Percentiles rank a stretch among this genome's conserved stretches.
Evolutionary conservation across 1,284 basidiomycete genomes (phyloP).

Genomic region (Ceratobasidium sp.): DNA sequence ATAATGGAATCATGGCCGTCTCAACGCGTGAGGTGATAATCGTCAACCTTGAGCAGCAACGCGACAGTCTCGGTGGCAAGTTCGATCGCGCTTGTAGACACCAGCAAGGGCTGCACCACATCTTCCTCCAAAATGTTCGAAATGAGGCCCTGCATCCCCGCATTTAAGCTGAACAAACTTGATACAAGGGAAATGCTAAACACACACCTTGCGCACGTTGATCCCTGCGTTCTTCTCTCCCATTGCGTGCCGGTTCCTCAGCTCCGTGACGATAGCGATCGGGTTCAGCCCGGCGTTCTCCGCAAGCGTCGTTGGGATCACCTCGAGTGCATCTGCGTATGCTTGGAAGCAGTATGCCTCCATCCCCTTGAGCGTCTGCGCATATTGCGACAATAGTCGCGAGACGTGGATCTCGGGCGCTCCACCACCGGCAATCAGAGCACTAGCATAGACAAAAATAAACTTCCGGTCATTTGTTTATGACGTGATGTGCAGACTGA

Average conservation of each 20-base stretch:
- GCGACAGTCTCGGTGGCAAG: slow-evolving; percentile 98
- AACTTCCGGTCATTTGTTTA: no score
- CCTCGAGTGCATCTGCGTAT: slow-evolving; percentile 96
- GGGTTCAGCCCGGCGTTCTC: slow-evolving; percentile 99
- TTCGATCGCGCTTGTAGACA: slow-evolving; percentile 95
- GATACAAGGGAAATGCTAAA: neutral
- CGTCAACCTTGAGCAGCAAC: slow-evolving; percentile 94
- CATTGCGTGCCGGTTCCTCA: slow-evolving; percentile 95
- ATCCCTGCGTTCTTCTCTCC: slow-evolving; percentile 97
- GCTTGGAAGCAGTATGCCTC: slow-evolving; percentile 99
- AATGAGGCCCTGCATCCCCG: slow-evolving; percentile 83
- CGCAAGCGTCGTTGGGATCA: slow-evolving; percentile 97
- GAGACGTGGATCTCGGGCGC: slow-evolving; percentile 99
- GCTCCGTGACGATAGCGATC: slow-evolving; percentile 97
- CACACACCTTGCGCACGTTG: slow-evolving; percentile 90
- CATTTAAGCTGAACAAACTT: slow-evolving; percentile 19
- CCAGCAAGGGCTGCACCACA: slow-evolving; percentile 95
- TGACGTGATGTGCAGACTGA: slow-evolving; percentile 55
- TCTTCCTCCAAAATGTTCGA: slow-evolving; percentile 98
- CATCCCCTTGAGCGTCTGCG: slow-evolving; percentile 96
- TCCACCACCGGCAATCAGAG: slow-evolving; percentile 95
- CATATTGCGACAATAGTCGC: slow-evolving; percentile 89
- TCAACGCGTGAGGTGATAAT: slow-evolving; percentile 69
- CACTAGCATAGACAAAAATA: slow-evolving; percentile 72
- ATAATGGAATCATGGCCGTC: neutral